phyloP scores from a whole-genome alignment of 2,329 filamentous ascomycete genomes.

The Aspergillus carbonarius region DNA sequence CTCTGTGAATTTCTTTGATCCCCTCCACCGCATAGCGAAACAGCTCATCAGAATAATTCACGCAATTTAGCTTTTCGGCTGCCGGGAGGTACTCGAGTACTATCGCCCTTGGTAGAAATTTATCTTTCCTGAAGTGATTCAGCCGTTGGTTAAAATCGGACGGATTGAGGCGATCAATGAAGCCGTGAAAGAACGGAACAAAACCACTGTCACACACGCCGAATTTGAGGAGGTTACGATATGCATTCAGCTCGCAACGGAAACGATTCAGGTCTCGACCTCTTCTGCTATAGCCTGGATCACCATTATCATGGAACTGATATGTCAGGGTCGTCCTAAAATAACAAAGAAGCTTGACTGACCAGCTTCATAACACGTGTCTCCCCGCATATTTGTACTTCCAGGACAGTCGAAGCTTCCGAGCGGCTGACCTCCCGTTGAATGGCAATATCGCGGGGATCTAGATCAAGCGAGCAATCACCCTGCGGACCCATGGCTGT shows the following conservation, averaged over 20 bases:
- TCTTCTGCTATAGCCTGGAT: conserved; percentile 15
- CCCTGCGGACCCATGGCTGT: not conserved
- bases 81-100: conserved; percentile 29
- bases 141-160: conserved; percentile 7
- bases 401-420: conserved; percentile 2
- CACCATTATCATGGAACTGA: conserved; percentile 18
- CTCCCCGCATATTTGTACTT: conserved; percentile 14
- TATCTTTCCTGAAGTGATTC: conserved; percentile 15
- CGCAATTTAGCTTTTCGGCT: conserved; percentile 19
- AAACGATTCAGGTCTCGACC: conserved; percentile 22
- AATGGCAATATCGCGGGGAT: conserved; percentile 12
- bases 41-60: conserved; percentile 19
- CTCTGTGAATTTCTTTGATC: conserved; percentile 22
- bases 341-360: not conserved
- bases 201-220: conserved; percentile 16
- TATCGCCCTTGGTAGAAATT: conserved; percentile 22
- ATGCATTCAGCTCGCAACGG: conserved; percentile 22
- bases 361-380: conserved; percentile 16
- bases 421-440: conserved; percentile 6
- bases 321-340: not conserved
- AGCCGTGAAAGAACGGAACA: conserved; percentile 18
- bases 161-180: conserved; percentile 13
- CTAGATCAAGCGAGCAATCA: not conserved
- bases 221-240: conserved; percentile 13
- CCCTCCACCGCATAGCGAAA: conserved; percentile 19